A percentile compares a stretch with the other conserved stretches of the same genome.
Evolutionary conservation across 2,329 filamentous ascomycete species (phyloP).

Genomic region (Calycina herbarum): DNA sequence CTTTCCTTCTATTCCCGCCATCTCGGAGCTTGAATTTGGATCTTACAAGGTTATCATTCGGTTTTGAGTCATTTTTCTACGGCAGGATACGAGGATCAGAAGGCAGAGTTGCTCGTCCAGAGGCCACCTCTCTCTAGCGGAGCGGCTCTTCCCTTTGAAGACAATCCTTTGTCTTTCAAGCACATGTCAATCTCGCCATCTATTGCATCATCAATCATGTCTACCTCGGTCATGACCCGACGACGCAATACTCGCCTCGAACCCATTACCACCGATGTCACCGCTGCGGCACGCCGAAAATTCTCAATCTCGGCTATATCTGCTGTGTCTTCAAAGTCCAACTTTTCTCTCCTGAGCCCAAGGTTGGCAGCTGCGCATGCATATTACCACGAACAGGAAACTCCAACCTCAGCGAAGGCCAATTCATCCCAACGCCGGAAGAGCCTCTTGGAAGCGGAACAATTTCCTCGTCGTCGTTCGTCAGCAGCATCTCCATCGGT

Average conservation of each 20-base stretch:
- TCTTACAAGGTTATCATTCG: not conserved
- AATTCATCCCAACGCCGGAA: conserved; percentile 20
- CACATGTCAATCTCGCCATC: not conserved
- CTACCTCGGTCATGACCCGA: conserved; percentile 13
- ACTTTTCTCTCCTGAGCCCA: conserved; percentile 27
- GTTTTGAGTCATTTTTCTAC: not conserved
- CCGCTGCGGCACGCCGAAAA: not conserved
- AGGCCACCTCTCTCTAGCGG: not conserved
- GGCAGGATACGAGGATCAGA: not conserved
- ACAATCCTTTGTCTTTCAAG: conserved; percentile 10
- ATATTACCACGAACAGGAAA: conserved; percentile 26
- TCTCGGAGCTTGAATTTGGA: not conserved
- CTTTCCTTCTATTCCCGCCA: not conserved
- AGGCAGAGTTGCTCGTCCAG: not conserved
- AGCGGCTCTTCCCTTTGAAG: conserved; percentile 5
- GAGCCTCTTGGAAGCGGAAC: conserved; percentile 23
- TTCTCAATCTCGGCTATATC: conserved; percentile 8
- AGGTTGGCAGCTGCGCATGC: conserved; percentile 32
- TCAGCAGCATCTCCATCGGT: conserved; percentile 5
- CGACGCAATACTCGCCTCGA: conserved; percentile 22
- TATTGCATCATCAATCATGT: conserved; percentile 14
- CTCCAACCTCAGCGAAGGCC: conserved; percentile 15
- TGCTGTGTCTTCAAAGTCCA: not conserved
- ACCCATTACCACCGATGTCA: conserved; percentile 17
- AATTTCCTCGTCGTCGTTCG: conserved; percentile 28